Evolutionary conservation across 1,284 basidiomycete genomes (phyloP), one percentile per base, ranked within the genome.

Genomic region (Afroboletus lepidellus): DNA sequence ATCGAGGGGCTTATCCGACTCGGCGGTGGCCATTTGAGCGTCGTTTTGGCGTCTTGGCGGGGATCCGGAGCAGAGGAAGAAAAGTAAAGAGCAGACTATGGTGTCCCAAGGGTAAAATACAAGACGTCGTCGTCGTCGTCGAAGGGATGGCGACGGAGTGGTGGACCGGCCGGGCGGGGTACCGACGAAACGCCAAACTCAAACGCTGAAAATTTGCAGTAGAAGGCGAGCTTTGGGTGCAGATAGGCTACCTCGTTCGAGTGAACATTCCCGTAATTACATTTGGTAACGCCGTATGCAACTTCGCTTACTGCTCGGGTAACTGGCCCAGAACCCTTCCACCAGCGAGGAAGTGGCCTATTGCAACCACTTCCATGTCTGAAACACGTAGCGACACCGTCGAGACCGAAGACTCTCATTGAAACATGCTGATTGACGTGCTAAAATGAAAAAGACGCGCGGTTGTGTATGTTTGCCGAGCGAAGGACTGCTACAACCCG

Each of bases 1-100:
- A 69, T 69, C 66, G 45, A 57, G 53, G 38, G 42, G 29, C 54
- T 53, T 65, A 68, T 70, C 66, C 41, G 38, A 42, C 50, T 58
- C 63, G 51, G 30, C 46, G 56, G 54, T 56, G 48, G 57, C 48
- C 69, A 67, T 67, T 46, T 24, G 42, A 34, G 47, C 20, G 47
- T 54, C 3, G 55, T 54, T 51, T 33, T 42, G 38, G 56, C 32
- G 51, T 50, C 41, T 25, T 11, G 0, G 46, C 29, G 46, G 18
- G 51, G 45, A 60, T 60, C 60, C 56, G 39, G 57, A 13, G 39
- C 16, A 39, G 39, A 43, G 18, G 21, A 34, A 37, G 48, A 39
- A 51, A 18, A 2, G 20, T 6, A 32, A 23, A 21, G 48, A 32
- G 34, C 13, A 8, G 29, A 49, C 30, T 33, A n/a, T 8, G 25